Base-by-base conservation (phyloP, 2,329 filamentous ascomycete genomes). In the Fusarium acutatum region DNA sequence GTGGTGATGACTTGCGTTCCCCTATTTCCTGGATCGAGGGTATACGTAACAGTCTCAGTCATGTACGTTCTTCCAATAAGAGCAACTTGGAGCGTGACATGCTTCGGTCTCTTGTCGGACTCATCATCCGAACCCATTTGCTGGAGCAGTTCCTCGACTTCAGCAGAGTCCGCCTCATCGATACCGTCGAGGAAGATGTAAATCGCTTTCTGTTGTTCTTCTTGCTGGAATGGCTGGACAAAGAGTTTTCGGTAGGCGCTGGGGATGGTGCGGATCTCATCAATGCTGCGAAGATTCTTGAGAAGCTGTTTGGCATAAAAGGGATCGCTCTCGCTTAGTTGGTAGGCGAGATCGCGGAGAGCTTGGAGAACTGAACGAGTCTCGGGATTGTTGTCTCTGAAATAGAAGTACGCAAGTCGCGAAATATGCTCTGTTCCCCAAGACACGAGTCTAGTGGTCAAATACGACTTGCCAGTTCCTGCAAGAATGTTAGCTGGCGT, bases 171-270 rank as follows among this genome's bases (percentile, higher is more conserved):
- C 1, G 84, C 84, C 72, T 87, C 85, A 60, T 87, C 86, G 9
- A 87, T 78, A 7, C 83, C 85, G 47, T 87, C 85, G 6, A 87
- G 72, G 37, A 87, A 80, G n/a, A 87, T 72, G 73, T 84, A 86
- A 5, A 83, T 78, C 7, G 74, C 79, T 35, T 82, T 82, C 4
- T 77, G 76, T 12, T 79, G 79, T 12, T 72, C 65, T n/a, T 80
- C 80, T 7, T 79, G 77, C 11, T 80, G 54, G 57, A 83, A 82
- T 2, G 83, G 84, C 11, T 84, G 77, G 1, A 82, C 74, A 17
- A 87, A 81, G 0, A 87, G 76, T 12, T 80, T 81, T 8, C 83
- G 76, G 67, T 84, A 87, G 1, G 84, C 83, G 50, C 85, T 86
- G 6, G 84, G 74, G 5, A 86, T 80, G 0, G 84, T 85, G 53